Percentiles rank a stretch among this genome's conserved stretches.
Evolutionary conservation across 768 basidiomycete species (phyloP).

Genomic region (Agaricus subrufescens): DNA sequence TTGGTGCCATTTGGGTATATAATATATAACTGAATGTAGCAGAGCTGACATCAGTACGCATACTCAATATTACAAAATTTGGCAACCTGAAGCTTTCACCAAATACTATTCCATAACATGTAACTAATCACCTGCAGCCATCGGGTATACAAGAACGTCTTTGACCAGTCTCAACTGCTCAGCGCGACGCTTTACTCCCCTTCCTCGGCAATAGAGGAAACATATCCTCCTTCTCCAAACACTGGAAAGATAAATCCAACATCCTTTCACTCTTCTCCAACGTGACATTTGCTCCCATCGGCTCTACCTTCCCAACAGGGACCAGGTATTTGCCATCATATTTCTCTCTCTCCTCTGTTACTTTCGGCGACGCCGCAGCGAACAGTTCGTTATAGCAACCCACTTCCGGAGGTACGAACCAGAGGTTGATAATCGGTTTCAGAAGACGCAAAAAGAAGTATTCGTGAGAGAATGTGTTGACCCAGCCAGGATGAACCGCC

Average conservation of each 20-base stretch:
- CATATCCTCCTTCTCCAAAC: slow-evolving; percentile 32
- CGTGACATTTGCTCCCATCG: slow-evolving; percentile 28
- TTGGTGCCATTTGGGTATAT: too few relatives aligned
- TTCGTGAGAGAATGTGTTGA: slow-evolving; percentile 25
- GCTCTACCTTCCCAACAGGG: slow-evolving; percentile 27
- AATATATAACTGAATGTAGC: too few relatives aligned
- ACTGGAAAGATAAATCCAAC: slow-evolving; percentile 16
- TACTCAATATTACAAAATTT: too few relatives aligned
- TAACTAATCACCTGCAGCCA: too few relatives aligned
- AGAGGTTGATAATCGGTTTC: slow-evolving; percentile 15
- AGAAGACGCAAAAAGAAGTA: slow-evolving; percentile 15
- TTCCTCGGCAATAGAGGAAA: slow-evolving; percentile 3
- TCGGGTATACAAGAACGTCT: too few relatives aligned
- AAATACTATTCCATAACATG: too few relatives aligned
- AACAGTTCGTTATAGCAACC: slow-evolving; percentile 33
- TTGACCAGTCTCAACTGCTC: neutral
- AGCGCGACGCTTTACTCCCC: neutral
- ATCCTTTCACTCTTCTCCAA: slow-evolving; percentile 25
- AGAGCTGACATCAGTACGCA: too few relatives aligned
- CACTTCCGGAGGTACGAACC: slow-evolving; percentile 22
- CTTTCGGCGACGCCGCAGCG: slow-evolving; percentile 33
- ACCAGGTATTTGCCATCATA: slow-evolving; percentile 35
- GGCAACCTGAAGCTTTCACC: too few relatives aligned
- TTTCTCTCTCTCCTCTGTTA: slow-evolving; percentile 25
- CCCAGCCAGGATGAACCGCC: slow-evolving; percentile 36